Evolutionary conservation across 805 yeast genomes (phyloP), one percentile per base, ranked within the genome.

Genomic region (Zygosaccharomyces lentus): DNA sequence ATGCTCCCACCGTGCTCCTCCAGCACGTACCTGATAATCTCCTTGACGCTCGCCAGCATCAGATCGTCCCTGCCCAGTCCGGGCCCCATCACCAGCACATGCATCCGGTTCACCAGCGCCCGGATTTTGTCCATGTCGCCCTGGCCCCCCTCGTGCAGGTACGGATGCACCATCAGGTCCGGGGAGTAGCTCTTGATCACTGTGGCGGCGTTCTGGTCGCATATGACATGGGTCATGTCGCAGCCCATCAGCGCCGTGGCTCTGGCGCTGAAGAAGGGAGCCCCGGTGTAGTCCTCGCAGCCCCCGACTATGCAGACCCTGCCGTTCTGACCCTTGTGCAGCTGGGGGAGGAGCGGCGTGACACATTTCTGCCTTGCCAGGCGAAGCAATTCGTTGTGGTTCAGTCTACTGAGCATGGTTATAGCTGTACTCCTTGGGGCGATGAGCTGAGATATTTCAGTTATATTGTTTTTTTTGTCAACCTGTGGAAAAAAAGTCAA

Each of bases 101-200:
- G 95, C 48, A 88, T 77, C 38, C 95, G 68, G 30, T 73, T 72
- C 30, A 91, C 66, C 17, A 90, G 58, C 0, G 69, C 46, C 16
- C 61, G 54, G n/a, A 87, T 75, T 57, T 78, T 78, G 19, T 81
- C 80, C 58, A 84, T 52, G 9, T 85, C 71, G 41, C 68, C 66
- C n/a, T 70, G 68, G 34, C 58, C 58, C 2, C 55, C 55, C 55
- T 81, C 89, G 46, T 68, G 73, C 53, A 90, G 62, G 62, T 87
- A 88, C 0, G 98, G 98, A 69, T 93, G 98, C 1, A 93, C 96
- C 97, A 91, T 93, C 41, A 91, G 68, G 60, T 91, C 89, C 0
- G 99, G 98, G 6, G 95, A 79, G 66, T 93, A 93, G 24, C 82
- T 68, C 66, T 91, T 91, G 59, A 91, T 88, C 6, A 87, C 82